Evolutionary conservation across 441 rosid genomes (phyloP).

Genomic region (Metrosideros polymorpha): DNA sequence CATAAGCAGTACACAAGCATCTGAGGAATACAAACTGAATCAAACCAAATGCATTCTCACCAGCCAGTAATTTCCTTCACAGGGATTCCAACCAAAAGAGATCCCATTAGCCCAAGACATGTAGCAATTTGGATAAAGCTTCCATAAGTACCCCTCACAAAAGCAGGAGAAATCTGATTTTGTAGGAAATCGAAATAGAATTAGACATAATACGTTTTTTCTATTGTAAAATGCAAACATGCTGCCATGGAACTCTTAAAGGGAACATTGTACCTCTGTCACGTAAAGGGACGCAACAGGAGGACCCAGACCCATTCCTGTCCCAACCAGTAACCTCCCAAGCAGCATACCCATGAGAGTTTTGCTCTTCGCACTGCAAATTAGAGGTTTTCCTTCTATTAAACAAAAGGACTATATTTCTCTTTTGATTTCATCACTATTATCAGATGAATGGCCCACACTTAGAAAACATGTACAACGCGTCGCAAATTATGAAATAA

Average conservation of each 20-base stretch:
- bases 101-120: constrained; percentile 13
- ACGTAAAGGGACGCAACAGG: constrained; percentile 88
- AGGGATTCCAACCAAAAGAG: constrained; percentile 8
- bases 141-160: constrained; percentile 12
- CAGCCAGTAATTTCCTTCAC: constrained; percentile 15
- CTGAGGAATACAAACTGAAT: background rate
- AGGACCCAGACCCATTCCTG: constrained; percentile 92
- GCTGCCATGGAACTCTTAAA: background rate
- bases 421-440: background rate
- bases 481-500: too few relatives aligned
- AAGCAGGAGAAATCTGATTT: constrained; percentile 10
- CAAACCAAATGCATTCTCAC: background rate
- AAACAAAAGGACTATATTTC: background rate
- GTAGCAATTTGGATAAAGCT: constrained; percentile 11
- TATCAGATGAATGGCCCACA: background rate
- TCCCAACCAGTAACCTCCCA: constrained; percentile 90
- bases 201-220: background rate
- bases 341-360: constrained; percentile 73
- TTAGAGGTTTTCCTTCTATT: background rate
- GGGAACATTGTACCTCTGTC: constrained; percentile 54
- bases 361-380: constrained; percentile 59
- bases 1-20: background rate
- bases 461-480: background rate
- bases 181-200: background rate
- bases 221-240: background rate